A percentile compares a stretch with the other conserved stretches of the same genome.
Evolutionary conservation across 2,329 filamentous ascomycete species (phyloP).

Genomic region (Fusarium sp.): DNA sequence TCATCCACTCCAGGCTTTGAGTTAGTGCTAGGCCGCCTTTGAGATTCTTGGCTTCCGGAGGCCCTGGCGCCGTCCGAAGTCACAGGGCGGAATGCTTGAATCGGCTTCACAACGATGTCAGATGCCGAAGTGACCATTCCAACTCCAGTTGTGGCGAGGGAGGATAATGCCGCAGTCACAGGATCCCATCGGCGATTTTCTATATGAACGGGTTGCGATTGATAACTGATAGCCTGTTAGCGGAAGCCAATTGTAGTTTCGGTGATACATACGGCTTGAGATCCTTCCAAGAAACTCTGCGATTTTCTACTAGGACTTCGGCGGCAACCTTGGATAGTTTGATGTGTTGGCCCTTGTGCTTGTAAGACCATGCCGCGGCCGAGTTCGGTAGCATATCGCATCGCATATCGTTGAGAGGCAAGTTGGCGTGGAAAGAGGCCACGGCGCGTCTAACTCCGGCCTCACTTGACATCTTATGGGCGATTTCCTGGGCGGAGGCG

Average conservation of each 20-base stretch:
- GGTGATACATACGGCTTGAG: conserved; percentile 11
- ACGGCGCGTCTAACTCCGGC: conserved; percentile 37
- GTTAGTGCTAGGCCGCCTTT: accelerated
- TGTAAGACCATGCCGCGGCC: conserved; percentile 25
- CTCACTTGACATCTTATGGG: conserved; percentile 34
- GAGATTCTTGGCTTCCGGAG: accelerated
- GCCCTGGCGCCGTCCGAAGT: neutral
- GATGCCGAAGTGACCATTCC: conserved; percentile 29
- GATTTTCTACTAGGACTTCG: conserved; percentile 20
- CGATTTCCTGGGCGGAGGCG: conserved; percentile 11
- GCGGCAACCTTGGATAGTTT: conserved; percentile 38
- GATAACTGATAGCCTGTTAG: neutral
- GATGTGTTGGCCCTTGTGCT: conserved; percentile 12
- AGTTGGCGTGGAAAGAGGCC: conserved; percentile 42
- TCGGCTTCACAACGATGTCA: conserved; percentile 28
- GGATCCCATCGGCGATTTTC: conserved; percentile 41
- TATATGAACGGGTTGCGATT: conserved; percentile 20
- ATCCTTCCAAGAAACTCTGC: conserved; percentile 32
- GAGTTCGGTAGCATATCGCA: conserved; percentile 31
- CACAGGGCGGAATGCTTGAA: conserved; percentile 2
- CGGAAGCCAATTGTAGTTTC: accelerated
- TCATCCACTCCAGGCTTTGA: neutral
- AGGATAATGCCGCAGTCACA: conserved; percentile 22
- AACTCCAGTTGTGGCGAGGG: conserved; percentile 13
- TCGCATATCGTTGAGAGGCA: conserved; percentile 36